Base-by-base conservation (phyloP, 805 yeast genomes). In the Wickerhamomyces kurtzmanii region DNA sequence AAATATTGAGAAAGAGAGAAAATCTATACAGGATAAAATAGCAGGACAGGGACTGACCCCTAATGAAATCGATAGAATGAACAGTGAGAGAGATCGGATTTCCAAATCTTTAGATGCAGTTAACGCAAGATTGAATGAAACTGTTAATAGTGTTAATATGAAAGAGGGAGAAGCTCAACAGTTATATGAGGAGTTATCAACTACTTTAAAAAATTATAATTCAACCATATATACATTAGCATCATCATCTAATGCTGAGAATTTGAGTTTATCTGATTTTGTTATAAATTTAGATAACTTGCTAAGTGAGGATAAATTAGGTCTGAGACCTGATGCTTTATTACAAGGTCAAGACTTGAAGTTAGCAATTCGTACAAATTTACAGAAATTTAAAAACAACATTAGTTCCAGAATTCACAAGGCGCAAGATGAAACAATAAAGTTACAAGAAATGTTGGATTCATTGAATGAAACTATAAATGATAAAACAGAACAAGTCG, bases 21-120 rank as follows among this genome's bases (percentile, higher is more conserved):
- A 52, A 17, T 53, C 54, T 14, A 48, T 62, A 12, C 65, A 69
- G 21, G 37, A 42, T 8, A 57, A 63, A 25, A 61, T 85, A 12
- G 49, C 58, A 4, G 53, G 49, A 3, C 74, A 68, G 34, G 84
- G 85, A 2, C 58, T 76, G 28, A 68, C 81, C 4, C 64, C 80
- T 4, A 62, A 59, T 11, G 75, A 71, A 23, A 71, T 84, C 29
- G 85, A 84, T 39, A 53, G 62, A 29, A 62, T 79, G 53, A 74
- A 70, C 40, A 53, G 55, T 18, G 83, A 77, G 42, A 60, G 83
- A 31, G 83, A 76, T 27, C 63, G 63, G 25, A 48, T 79, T 5
- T 61, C 75, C 5, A 63, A 64, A 36, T 51, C 65, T 12, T 60
- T 80, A 27, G 84, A 78, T 29, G 41, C 49, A 4, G 53, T 59